These are phyloP conservation scores for Calonectria pauciramosa DNA, from an alignment of 2,329 filamentous ascomycete genomes.

Conservation along the genomic window DNA sequence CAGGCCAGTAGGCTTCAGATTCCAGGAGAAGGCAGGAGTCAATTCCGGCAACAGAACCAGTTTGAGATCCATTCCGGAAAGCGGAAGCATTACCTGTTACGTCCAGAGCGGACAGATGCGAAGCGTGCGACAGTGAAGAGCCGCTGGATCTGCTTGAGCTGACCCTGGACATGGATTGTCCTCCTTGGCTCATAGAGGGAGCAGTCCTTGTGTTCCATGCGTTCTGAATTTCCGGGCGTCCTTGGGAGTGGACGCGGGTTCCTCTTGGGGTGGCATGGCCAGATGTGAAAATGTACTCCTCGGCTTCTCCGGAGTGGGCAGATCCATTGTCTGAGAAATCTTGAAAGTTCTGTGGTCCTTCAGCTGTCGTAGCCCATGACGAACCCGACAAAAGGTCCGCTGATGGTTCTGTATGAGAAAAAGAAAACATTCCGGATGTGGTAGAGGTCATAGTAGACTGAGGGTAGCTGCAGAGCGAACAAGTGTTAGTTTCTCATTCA, in stretches of 20 bases:
- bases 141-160: slow-evolving; percentile 55
- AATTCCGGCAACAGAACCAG: slow-evolving; percentile 60
- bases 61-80: slow-evolving; percentile 57
- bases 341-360: slow-evolving; percentile 73
- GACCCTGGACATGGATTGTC: slow-evolving; percentile 56
- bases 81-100: slow-evolving; percentile 64
- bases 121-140: slow-evolving; percentile 64
- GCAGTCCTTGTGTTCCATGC: slow-evolving; percentile 61
- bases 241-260: slow-evolving; percentile 57
- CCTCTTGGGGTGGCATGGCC: slow-evolving; percentile 68
- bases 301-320: slow-evolving; percentile 64
- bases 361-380: slow-evolving; percentile 69
- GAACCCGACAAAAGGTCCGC: slow-evolving; percentile 67
- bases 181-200: slow-evolving; percentile 48
- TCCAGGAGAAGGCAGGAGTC: slow-evolving; percentile 67
- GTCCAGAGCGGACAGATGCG: slow-evolving; percentile 66
- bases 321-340: slow-evolving; percentile 66
- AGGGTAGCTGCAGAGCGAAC: slow-evolving; percentile 69
- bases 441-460: slow-evolving; percentile 65
- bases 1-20: slow-evolving; percentile 64
- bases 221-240: slow-evolving; percentile 59
- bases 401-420: slow-evolving; percentile 72
- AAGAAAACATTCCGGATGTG: slow-evolving; percentile 68
- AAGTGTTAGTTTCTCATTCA: slow-evolving; percentile 70
- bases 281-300: slow-evolving; percentile 68